phyloP scores from a whole-genome alignment of 306 rosid species.

The Datisca glomerata region DNA sequence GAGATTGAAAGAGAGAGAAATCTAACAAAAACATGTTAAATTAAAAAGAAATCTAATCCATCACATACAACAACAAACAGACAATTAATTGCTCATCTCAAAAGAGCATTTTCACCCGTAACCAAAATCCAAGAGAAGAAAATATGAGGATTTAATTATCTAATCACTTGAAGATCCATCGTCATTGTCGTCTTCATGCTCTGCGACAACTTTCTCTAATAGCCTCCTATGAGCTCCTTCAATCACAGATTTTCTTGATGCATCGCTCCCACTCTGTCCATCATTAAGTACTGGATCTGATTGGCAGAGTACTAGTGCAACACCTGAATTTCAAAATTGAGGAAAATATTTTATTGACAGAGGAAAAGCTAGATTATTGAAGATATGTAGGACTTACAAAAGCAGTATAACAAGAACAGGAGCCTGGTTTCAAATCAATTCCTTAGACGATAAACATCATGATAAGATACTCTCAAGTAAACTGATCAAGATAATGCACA shows the following conservation, averaged over 20 bases:
- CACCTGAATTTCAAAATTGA: conserved; percentile 33
- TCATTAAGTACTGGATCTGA: conserved; percentile 84
- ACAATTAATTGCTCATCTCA: no score
- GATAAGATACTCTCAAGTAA: background rate
- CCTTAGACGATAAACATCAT: background rate
- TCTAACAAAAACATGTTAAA: no score
- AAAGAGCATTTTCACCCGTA: no score
- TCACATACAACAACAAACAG: no score
- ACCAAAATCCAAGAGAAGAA: background rate
- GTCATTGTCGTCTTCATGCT: conserved; percentile 57
- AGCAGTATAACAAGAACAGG: background rate
- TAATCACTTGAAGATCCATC: conserved; percentile 82
- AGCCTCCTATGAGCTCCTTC: conserved; percentile 72
- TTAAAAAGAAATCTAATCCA: no score
- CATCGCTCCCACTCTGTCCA: conserved; percentile 48
- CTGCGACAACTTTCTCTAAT: conserved; percentile 63
- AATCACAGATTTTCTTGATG: conserved; percentile 58
- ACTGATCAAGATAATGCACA: no score
- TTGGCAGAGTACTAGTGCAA: conserved; percentile 83
- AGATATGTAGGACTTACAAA: no score
- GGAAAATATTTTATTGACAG: no score
- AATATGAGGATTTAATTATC: background rate
- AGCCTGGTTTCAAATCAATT: background rate
- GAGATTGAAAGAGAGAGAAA: no score
- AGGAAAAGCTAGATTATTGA: no score